A percentile compares a stretch with the other conserved stretches of the same genome.
These are phyloP conservation scores for Claviceps africana DNA, from an alignment of 2,329 filamentous ascomycete genomes.

Conservation along the genomic window DNA sequence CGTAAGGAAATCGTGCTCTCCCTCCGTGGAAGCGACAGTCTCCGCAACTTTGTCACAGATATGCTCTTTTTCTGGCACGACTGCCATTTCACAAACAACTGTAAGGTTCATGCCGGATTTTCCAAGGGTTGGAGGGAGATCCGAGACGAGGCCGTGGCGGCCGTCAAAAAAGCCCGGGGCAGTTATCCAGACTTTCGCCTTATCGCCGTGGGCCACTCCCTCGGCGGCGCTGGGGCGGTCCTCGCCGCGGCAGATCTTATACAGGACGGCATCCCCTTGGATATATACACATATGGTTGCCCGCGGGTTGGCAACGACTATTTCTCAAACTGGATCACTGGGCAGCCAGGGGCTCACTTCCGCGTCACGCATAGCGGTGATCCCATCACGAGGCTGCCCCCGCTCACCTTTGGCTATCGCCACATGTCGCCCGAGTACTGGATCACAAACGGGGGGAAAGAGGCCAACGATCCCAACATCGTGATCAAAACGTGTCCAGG, in stretches of 20 bases:
- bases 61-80: slow-evolving; percentile 17
- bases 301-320: slow-evolving; percentile 48
- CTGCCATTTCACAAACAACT: slow-evolving; percentile 24
- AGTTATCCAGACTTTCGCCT: slow-evolving; percentile 38
- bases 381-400: slow-evolving; percentile 53
- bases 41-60: slow-evolving; percentile 50
- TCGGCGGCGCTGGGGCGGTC: slow-evolving; percentile 51
- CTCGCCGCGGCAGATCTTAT: slow-evolving; percentile 45
- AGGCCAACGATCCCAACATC: slow-evolving; percentile 21
- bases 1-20: slow-evolving; percentile 43
- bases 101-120: slow-evolving; percentile 45
- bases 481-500: slow-evolving; percentile 36
- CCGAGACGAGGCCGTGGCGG: slow-evolving; percentile 23
- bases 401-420: slow-evolving; percentile 43
- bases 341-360: slow-evolving; percentile 38
- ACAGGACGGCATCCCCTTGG: slow-evolving; percentile 26
- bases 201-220: slow-evolving; percentile 52
- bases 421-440: slow-evolving; percentile 62
- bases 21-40: slow-evolving; percentile 42
- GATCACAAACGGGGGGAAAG: slow-evolving; percentile 26
- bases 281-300: slow-evolving; percentile 53
- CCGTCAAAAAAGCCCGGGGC: slow-evolving; percentile 28
- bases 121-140: slow-evolving; percentile 43
- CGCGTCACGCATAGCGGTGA: slow-evolving; percentile 56
- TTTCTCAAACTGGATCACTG: slow-evolving; percentile 39